These are phyloP conservation scores for Deuterostichococcus epilithicus DNA, from an alignment of 139 green algal species.

Conservation along the genomic window DNA sequence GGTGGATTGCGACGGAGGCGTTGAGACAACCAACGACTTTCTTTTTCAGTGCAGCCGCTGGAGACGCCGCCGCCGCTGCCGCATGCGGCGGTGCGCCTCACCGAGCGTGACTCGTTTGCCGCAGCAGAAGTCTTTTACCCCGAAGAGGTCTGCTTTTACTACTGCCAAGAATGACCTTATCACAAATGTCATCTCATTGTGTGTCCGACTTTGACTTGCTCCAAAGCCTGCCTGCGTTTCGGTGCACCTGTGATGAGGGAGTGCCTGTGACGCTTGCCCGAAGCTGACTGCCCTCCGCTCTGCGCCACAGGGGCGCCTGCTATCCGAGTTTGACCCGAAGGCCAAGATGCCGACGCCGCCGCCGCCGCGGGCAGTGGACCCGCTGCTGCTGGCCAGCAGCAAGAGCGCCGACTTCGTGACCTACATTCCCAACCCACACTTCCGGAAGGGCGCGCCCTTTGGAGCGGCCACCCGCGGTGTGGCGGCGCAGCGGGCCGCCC, in stretches of 20 bases:
- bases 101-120: constrained; percentile 33
- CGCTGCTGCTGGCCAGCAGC: constrained; percentile 40
- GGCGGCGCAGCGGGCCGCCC: constrained; percentile 45
- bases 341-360: constrained; percentile 40
- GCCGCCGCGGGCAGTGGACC: constrained; percentile 61
- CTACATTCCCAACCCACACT: constrained; percentile 78
- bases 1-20: too few relatives aligned
- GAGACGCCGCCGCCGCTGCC: constrained; percentile 6
- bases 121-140: neutral
- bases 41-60: constrained; percentile 9
- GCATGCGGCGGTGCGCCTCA: neutral
- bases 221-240: neutral
- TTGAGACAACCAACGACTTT: too few relatives aligned
- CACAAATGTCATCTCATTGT: too few relatives aligned
- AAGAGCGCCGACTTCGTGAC: constrained; percentile 79
- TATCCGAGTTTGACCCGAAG: constrained; percentile 49
- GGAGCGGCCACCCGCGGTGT: constrained; percentile 36
- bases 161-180: too few relatives aligned
- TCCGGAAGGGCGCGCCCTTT: constrained; percentile 34
- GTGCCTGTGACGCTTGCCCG: too few relatives aligned
- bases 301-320: constrained; percentile 28
- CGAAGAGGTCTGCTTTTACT: constrained; percentile 1
- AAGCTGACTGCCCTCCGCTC: constrained; percentile 20
- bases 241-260: too few relatives aligned
- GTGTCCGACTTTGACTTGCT: neutral